Evolutionary conservation across 1,139 yeast genomes (phyloP).

Genomic region (Protomyces inundatus): DNA sequence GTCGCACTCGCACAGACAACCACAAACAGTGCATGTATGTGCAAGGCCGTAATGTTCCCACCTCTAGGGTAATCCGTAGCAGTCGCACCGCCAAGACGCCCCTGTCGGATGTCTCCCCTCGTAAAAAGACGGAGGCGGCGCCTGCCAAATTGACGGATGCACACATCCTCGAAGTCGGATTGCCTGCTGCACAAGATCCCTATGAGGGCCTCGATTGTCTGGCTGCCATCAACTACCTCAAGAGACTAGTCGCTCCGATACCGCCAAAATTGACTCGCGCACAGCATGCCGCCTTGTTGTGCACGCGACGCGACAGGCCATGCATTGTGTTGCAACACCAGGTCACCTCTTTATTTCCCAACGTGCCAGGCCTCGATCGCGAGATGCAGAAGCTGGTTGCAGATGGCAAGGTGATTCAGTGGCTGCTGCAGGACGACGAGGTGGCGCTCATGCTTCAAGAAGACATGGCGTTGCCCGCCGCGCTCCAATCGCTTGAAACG

Average conservation of each 20-base stretch:
- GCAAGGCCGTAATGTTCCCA: slow-evolving; percentile 19
- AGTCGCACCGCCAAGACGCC: slow-evolving; percentile 16
- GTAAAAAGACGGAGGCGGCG: neutral
- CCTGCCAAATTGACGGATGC: slow-evolving; percentile 1
- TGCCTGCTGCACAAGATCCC: slow-evolving; percentile 4
- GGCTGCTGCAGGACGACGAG: slow-evolving; percentile 10
- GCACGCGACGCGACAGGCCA: slow-evolving; percentile 11
- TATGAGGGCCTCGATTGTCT: slow-evolving; percentile 14
- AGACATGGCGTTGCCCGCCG: slow-evolving; percentile 1
- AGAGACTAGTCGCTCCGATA: neutral
- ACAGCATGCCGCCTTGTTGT: neutral
- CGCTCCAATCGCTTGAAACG: neutral
- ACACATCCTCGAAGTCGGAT: slow-evolving; percentile 1
- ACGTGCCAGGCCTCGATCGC: slow-evolving; percentile 14
- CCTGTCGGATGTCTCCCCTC: neutral
- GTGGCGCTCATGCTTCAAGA: slow-evolving; percentile 10
- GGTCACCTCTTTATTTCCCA: slow-evolving; percentile 17
- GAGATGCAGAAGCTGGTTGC: slow-evolving; percentile 6
- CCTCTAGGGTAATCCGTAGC: slow-evolving; percentile 9
- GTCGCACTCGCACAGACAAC: too few species aligned
- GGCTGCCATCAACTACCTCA: slow-evolving; percentile 19
- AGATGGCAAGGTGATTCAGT: slow-evolving; percentile 1
- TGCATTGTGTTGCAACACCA: slow-evolving; percentile 13
- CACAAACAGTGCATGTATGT: slow-evolving; percentile 1
- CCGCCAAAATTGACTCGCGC: slow-evolving; percentile 12